Percentiles rank a stretch among this genome's conserved stretches.
Evolutionary conservation across 2,329 filamentous ascomycete genomes (phyloP).

Genomic region (Cytospora piceicola): DNA sequence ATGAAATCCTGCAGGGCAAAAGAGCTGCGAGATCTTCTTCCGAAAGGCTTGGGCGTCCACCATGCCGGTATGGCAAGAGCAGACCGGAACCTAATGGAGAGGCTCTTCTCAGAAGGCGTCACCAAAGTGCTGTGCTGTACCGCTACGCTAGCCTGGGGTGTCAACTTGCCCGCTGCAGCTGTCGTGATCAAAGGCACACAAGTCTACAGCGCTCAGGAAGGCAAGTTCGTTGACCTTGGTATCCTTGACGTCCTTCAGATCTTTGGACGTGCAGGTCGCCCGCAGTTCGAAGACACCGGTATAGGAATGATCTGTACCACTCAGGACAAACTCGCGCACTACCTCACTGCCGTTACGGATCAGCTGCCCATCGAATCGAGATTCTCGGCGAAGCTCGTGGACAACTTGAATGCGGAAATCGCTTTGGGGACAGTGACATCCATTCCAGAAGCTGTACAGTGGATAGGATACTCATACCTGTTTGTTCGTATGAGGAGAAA

Average conservation of each 20-base stretch:
- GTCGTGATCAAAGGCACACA: constrained; percentile 98
- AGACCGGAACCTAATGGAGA: constrained; percentile 94
- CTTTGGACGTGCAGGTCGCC: constrained; percentile 95
- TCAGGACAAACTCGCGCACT: constrained; percentile 89
- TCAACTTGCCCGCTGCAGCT: constrained; percentile 94
- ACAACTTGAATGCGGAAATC: constrained; percentile 96
- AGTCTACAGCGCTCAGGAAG: constrained; percentile 93
- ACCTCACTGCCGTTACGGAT: constrained; percentile 89
- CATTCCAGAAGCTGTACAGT: constrained; percentile 89
- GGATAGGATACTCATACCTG: constrained; percentile 97
- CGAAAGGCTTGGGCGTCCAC: constrained; percentile 91
- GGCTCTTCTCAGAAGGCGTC: constrained; percentile 88
- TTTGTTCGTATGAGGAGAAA: constrained; percentile 97
- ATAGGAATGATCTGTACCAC: constrained; percentile 98
- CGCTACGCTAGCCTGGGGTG: constrained; percentile 96
- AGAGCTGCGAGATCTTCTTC: constrained; percentile 85
- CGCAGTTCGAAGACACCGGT: constrained; percentile 96
- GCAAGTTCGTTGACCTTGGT: constrained; percentile 93
- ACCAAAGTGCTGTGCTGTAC: constrained; percentile 98
- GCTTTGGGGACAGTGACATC: constrained; percentile 93
- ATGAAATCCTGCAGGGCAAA: constrained; percentile 84
- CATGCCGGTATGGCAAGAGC: constrained; percentile 96
- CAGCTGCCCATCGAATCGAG: constrained; percentile 97
- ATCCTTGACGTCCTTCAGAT: constrained; percentile 98
- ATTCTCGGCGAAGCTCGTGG: constrained; percentile 90